Conservation (phyloP, 257 asterid species). For the Solanum tarijense region DNA sequence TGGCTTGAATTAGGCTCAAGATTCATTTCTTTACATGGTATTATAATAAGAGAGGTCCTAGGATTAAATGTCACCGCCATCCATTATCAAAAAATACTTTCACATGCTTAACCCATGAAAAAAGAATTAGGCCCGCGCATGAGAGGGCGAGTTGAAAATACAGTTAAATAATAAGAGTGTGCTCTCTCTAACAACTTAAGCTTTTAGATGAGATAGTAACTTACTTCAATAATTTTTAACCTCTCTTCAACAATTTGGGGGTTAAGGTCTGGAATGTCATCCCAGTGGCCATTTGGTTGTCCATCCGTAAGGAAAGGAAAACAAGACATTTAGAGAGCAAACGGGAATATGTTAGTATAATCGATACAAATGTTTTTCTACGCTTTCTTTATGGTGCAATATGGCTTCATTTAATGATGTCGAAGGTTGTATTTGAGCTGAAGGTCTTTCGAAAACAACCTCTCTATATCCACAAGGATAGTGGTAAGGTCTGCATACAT, state of each 20-base stretch:
- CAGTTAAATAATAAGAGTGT: too few species aligned
- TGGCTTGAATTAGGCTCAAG: neutral
- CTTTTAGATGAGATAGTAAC: neutral
- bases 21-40: neutral
- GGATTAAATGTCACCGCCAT: neutral
- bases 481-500: neutral
- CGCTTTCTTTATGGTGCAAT: neutral
- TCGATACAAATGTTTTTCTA: neutral
- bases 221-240: neutral
- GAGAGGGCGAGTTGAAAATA: neutral
- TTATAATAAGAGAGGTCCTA: neutral
- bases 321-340: neutral
- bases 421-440: neutral
- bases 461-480: neutral
- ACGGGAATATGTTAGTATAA: neutral
- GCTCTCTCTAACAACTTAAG: neutral
- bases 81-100: neutral
- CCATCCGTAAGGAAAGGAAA: neutral
- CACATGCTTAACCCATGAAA: neutral
- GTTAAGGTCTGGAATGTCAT: neutral
- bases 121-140: neutral
- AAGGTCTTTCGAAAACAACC: neutral
- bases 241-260: neutral
- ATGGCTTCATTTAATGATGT: neutral
- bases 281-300: neutral